These are phyloP conservation scores for Lyophyllum atratum DNA, from an alignment of 768 basidiomycete species.

Conservation along the genomic window DNA sequence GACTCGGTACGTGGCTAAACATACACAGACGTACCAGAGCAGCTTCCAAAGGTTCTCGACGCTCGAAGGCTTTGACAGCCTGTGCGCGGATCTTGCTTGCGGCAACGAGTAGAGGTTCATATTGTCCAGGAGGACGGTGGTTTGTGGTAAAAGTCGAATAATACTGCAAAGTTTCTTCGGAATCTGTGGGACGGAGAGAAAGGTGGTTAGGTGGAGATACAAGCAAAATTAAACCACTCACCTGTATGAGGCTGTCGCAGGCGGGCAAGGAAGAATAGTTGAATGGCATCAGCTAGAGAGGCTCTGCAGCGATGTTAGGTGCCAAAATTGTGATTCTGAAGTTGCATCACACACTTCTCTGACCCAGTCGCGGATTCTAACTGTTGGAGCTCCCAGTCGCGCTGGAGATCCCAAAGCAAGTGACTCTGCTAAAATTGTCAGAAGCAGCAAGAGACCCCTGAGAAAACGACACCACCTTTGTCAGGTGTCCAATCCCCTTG, in stretches of 20 bases:
- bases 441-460: not conserved
- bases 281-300: constrained; percentile 49
- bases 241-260: constrained; percentile 79
- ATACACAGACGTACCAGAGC: constrained; percentile 48
- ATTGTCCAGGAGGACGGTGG: constrained; percentile 70
- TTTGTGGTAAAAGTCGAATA: constrained; percentile 91
- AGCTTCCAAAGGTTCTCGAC: constrained; percentile 64
- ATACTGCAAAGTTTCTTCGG: constrained; percentile 78
- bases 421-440: constrained; percentile 51
- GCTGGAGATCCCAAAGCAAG: constrained; percentile 67
- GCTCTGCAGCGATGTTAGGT: constrained; percentile 33
- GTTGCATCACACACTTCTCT: constrained; percentile 42
- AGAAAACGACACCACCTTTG: constrained; percentile 44
- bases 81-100: constrained; percentile 74
- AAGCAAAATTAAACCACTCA: constrained; percentile 28
- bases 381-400: constrained; percentile 73
- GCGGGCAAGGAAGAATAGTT: constrained; percentile 62
- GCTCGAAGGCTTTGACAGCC: constrained; percentile 60
- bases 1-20: not conserved
- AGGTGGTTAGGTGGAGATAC: not conserved
- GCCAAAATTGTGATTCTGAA: not conserved
- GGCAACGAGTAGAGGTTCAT: constrained; percentile 73
- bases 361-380: constrained; percentile 48
- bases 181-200: constrained; percentile 47
- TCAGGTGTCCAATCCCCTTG: constrained; percentile 63